Conservation (phyloP, 2,329 filamentous ascomycete species). For the Colletotrichum endophyticum region DNA sequence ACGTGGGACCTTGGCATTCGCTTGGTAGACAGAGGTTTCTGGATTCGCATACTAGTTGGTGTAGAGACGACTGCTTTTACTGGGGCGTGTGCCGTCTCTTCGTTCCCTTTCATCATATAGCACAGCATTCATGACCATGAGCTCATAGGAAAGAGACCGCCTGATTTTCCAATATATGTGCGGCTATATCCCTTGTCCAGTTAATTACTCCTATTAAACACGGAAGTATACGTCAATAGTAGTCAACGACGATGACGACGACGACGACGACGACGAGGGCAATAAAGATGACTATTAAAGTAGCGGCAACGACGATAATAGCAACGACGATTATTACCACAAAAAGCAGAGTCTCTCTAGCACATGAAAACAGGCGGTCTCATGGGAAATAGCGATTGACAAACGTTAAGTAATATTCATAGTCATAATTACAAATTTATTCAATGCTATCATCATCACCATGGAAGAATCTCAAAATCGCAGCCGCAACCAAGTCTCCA, state of each 20-base stretch:
- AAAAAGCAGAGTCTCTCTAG: too few relatives aligned
- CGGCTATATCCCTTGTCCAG: fast-evolving
- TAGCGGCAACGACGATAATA: too few relatives aligned
- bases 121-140: fast-evolving
- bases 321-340: too few relatives aligned
- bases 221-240: too few relatives aligned
- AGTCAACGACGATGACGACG: too few relatives aligned
- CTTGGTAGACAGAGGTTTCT: background rate
- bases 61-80: background rate
- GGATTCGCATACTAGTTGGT: background rate
- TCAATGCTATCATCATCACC: slow-evolving; percentile 49
- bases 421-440: background rate
- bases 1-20: background rate
- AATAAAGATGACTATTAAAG: too few relatives aligned
- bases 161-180: fast-evolving
- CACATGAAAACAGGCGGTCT: too few relatives aligned
- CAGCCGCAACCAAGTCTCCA: slow-evolving; percentile 68
- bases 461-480: slow-evolving; percentile 66
- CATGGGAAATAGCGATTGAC: background rate
- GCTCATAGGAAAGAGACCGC: too few relatives aligned
- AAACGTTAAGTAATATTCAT: fast-evolving
- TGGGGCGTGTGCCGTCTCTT: background rate
- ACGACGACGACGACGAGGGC: too few relatives aligned
- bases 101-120: background rate
- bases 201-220: too few relatives aligned